Evolutionary conservation across 2,329 filamentous ascomycete genomes (phyloP), one percentile per base, ranked within the genome.

Genomic region (Biscogniauxia marginata): DNA sequence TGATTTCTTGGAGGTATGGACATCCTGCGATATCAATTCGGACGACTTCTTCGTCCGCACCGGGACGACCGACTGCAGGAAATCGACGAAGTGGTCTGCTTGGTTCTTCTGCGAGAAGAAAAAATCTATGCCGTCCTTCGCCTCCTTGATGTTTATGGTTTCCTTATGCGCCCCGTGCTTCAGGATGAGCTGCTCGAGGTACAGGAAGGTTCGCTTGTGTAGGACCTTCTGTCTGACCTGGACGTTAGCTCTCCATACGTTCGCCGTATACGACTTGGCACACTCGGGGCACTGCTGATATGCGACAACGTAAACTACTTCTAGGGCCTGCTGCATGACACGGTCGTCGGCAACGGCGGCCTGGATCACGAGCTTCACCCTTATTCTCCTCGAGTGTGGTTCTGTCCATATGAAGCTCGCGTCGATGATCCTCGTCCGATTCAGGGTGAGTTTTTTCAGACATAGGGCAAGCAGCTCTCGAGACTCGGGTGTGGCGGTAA

Each of bases 401-500:
- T 99, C 95, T 1, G 95, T 99, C 95, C 95, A 99, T 70, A 98
- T 90, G 71, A 98, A 99, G 67, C 86, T 90, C 48, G 95, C 95
- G 72, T 99, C 95, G 68, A 97, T 93, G 68, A 99, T 95, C 59
- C 95, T 84, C 64, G 96, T 90, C 78, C 95, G 96, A 72, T 88
- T 86, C 61, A 99, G 77, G 24, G 90, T 82, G 61, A 99, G 77
- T 74, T 95, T 96, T 71, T 91, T 88, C 63, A 99, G 80, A 74
- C 95, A 99, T 48, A 99, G 78, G 5, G 95, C 93, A 52, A 99
- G 82, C 56, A 99, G 82, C 77, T 99, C 95, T 75, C 93, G 87
- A 46, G 91, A 96, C 75, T 99, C 95, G 54, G 85, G 91, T 19
- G 83, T 75, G 20, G 95, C 95, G 49, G 89, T 85, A 55, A 97